Evolutionary conservation across 495 filamentous ascomycete genomes (phyloP).

Genomic region (Trichoderma reesei): DNA sequence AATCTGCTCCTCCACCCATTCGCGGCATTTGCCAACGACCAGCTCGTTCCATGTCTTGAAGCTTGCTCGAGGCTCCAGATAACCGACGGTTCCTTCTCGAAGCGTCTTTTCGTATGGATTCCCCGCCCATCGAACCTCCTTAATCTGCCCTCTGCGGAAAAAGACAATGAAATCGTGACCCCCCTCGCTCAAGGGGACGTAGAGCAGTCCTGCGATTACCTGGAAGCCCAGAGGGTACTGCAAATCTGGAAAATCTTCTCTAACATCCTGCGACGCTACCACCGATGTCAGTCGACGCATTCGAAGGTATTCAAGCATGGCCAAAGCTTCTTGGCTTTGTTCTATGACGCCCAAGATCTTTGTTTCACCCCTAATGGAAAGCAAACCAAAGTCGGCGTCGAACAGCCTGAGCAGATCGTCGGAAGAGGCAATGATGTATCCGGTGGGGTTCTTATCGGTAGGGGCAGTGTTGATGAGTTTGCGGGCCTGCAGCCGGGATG

Average conservation of each 20-base stretch:
- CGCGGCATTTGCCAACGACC: constrained; percentile 62
- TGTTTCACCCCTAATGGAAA: constrained; percentile 80
- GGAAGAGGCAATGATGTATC: constrained; percentile 86
- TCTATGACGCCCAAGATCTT: constrained; percentile 72
- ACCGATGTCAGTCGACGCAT: constrained; percentile 70
- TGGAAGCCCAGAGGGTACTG: constrained; percentile 71
- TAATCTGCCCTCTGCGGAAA: constrained; percentile 69
- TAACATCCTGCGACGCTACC: constrained; percentile 66
- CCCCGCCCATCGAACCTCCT: constrained; percentile 83
- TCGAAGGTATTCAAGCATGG: constrained; percentile 77
- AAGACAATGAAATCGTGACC: constrained; percentile 88
- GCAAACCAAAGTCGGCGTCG: constrained; percentile 76
- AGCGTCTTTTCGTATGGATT: constrained; percentile 82
- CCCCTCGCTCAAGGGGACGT: constrained; percentile 70
- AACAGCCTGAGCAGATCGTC: constrained; percentile 81
- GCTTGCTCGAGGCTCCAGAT: constrained; percentile 65
- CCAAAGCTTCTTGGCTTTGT: constrained; percentile 74
- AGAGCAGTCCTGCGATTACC: constrained; percentile 68
- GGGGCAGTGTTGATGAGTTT: constrained; percentile 75
- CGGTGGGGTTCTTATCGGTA: constrained; percentile 72
- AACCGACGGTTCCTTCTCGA: constrained; percentile 55
- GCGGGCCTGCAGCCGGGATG: constrained; percentile 69
- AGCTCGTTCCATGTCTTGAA: constrained; percentile 71
- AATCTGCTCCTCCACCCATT: constrained; percentile 66
- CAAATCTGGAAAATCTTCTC: constrained; percentile 73